A percentile compares a stretch with the other conserved stretches of the same genome.
Evolutionary conservation across 768 basidiomycete species (phyloP).

Genomic region (Russula virescens): DNA sequence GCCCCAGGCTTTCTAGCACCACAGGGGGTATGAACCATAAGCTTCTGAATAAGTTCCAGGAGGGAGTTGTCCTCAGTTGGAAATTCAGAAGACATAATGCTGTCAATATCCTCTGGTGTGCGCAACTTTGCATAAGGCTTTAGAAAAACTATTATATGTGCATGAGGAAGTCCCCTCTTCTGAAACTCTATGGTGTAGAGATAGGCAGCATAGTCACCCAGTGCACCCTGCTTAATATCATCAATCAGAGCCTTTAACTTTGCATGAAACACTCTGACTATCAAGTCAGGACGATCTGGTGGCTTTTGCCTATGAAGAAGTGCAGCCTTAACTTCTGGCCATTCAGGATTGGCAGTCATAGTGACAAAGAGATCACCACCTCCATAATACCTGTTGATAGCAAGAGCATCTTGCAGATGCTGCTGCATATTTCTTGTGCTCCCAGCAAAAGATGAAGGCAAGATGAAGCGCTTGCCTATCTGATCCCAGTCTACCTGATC

Average conservation of each 20-base stretch:
- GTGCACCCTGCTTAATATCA: neutral
- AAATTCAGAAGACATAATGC: neutral
- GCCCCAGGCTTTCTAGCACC: neutral
- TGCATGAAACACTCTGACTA: neutral
- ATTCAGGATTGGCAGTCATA: slow-evolving; percentile 22
- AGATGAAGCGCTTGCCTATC: neutral
- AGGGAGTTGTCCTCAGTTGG: neutral
- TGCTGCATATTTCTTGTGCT: neutral
- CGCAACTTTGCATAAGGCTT: neutral
- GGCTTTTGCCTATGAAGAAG: slow-evolving; percentile 26
- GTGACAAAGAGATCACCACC: neutral
- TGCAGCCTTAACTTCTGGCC: slow-evolving; percentile 31
- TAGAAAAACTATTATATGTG: neutral
- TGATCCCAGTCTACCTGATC: neutral
- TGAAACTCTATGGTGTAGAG: neutral
- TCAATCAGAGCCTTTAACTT: neutral
- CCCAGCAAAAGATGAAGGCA: neutral
- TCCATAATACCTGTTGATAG: neutral
- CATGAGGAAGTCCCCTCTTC: neutral
- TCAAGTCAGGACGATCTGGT: neutral
- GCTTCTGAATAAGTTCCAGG: neutral
- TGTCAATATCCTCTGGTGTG: neutral
- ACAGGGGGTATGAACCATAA: neutral
- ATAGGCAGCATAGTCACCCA: neutral
- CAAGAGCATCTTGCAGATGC: neutral